Evolutionary conservation across 345 rosid genomes (phyloP).

Genomic region (Brassica carinata): DNA sequence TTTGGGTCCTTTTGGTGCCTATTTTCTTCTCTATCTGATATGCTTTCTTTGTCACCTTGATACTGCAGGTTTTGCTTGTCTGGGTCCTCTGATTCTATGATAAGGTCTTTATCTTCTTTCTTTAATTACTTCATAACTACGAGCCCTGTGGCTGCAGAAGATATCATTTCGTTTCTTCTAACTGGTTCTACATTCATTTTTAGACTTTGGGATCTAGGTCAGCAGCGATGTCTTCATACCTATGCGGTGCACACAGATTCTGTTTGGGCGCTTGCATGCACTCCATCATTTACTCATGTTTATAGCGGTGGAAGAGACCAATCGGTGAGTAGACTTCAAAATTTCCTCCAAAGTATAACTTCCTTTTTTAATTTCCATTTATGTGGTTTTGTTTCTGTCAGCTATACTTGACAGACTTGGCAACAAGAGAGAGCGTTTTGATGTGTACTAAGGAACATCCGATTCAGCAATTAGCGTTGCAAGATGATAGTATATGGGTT

Average conservation of each 20-base stretch:
- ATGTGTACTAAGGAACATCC: slow-evolving; percentile 94
- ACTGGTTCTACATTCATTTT: slow-evolving; percentile 31
- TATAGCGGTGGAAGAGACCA: slow-evolving; percentile 98
- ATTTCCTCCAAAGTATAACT: slow-evolving; percentile 3
- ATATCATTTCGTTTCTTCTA: neutral
- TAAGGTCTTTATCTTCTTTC: slow-evolving; percentile 55
- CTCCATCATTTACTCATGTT: slow-evolving; percentile 90
- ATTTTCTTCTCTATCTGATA: slow-evolving; percentile 19
- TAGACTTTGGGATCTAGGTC: slow-evolving; percentile 99
- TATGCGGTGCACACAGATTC: slow-evolving; percentile 99
- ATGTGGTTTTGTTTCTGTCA: slow-evolving; percentile 38
- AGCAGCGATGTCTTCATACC: slow-evolving; percentile 97
- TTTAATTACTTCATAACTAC: neutral
- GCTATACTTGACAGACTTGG: slow-evolving; percentile 96
- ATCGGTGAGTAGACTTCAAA: slow-evolving; percentile 63
- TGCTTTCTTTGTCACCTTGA: slow-evolving; percentile 11
- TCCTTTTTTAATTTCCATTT: neutral
- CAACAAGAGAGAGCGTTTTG: slow-evolving; percentile 90
- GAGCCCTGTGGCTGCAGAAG: neutral
- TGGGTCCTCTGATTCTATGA: slow-evolving; percentile 99
- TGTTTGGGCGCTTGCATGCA: slow-evolving; percentile 99
- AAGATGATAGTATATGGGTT: slow-evolving; percentile 88
- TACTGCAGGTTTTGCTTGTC: slow-evolving; percentile 89
- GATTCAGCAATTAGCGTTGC: slow-evolving; percentile 80
- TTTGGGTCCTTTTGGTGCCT: neutral